phyloP scores from a whole-genome alignment of 768 basidiomycete genomes.

The Boletus rubescentipes region DNA sequence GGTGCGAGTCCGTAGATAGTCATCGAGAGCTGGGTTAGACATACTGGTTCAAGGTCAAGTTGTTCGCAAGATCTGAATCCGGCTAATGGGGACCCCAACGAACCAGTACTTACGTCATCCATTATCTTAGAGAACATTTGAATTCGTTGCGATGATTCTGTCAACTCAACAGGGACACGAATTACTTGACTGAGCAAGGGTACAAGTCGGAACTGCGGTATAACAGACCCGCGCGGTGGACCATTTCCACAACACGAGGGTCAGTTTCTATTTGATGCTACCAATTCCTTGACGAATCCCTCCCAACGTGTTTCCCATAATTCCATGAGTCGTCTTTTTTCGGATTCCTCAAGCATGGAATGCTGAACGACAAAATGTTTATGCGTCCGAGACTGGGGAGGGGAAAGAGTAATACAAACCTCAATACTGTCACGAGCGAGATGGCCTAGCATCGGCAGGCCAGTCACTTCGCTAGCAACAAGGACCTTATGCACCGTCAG shows the following conservation, averaged over 20 bases:
- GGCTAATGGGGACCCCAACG: not conserved
- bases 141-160: not conserved
- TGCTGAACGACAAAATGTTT: conserved; percentile 36
- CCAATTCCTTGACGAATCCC: conserved; percentile 41
- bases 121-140: not conserved
- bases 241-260: not conserved
- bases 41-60: too few species aligned
- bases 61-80: not conserved
- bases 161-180: too few species aligned
- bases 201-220: not conserved
- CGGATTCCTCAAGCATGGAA: conserved; percentile 47
- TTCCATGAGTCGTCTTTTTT: conserved; percentile 44
- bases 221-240: not conserved
- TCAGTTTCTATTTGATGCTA: conserved; percentile 10
- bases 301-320: conserved; percentile 52
- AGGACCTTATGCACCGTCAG: conserved; percentile 44
- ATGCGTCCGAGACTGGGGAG: not conserved
- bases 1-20: conserved; percentile 18
- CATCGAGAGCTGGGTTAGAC: conserved; percentile 2
- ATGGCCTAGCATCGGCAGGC: conserved; percentile 58
- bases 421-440: conserved; percentile 69
- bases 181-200: too few species aligned
- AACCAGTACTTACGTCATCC: not conserved
- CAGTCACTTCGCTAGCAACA: conserved; percentile 66
- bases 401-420: too few species aligned